Evolutionary conservation across 768 basidiomycete genomes (phyloP), one percentile per base, ranked within the genome.

Genomic region (Clavulina sp.): DNA sequence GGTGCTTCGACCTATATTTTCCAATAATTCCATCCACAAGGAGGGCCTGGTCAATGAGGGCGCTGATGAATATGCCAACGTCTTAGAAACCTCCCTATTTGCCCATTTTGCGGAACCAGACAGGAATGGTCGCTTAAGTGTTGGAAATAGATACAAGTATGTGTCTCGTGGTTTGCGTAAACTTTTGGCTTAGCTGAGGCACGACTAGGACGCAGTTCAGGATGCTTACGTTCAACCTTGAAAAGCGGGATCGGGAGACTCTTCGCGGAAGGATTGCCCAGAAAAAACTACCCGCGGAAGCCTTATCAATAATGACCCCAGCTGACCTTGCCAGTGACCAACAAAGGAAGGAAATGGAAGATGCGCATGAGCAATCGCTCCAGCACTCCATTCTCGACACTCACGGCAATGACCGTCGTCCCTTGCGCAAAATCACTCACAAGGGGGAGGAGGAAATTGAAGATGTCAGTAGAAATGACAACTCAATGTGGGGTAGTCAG

Each of bases 401-500:
- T 61, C 84, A 81, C 64, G 70, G 75, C 5, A 68, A 69, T 5
- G 72, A 75, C 23, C 69, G 73, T 31, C 72, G 76, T 32, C 84
- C 87, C 7, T 28, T 46, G 26, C 55, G 57, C 50, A 92, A 91
- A 65, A 82, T 88, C 55, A 93, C 88, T 26, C 88, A 91, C 70
- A 93, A 93, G 66, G 88, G 88, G 49, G 66, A 91, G 56, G 81
- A 91, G 69, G 81, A 87, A 60, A 87, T 93, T 60, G 88, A 93
- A 29, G 43, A 57, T 21, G 23, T 16, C 6, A 33, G 28, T 32
- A 24, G 33, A 23, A 51, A 28, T 9, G 51, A 54, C 23, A 46
- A 5, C n/a, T n/a, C n/a, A n/a, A n/a, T n/a, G n/a, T n/a, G n/a
- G n/a, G n/a, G n/a, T n/a, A n/a, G n/a, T n/a, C n/a, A n/a, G n/a